Evolutionary conservation across 768 basidiomycete species (phyloP), one percentile per base, ranked within the genome.

Genomic region (Xerocomellus intermedius): DNA sequence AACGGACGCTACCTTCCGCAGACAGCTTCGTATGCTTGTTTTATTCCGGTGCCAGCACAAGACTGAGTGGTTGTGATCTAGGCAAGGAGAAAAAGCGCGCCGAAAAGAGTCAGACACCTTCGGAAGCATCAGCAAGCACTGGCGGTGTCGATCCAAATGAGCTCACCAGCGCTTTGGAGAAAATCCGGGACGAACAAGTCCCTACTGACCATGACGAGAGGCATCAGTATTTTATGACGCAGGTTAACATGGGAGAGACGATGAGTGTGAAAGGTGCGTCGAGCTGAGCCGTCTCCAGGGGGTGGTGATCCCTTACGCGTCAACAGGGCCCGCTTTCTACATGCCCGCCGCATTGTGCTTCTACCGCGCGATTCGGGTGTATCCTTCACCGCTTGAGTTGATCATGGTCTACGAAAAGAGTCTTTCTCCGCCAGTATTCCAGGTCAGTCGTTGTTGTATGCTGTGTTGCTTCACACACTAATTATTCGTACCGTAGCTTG

Each of bases 341-440:
- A 79, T 98, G 26, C 80, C 85, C 12, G 87, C 95, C 19, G 95
- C 97, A 39, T 72, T 91, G 68, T 83, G 86, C 39, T 98, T 98
- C 82, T 99, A 86, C 82, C 83, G 93, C 47, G 95, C 94, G 1
- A 84, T 98, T 55, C 81, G 89, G 51, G 94, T 97, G 35, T 99
- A 99, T 75, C 97, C 97, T 47, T 85, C 90, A 30, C 93, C 95
- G 1, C 84, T 93, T 32, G 97, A 98, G 72, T 83, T 98, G 62
- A 88, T 99, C 64, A 84, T 89, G 71, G 95, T 98, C 58, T 96
- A 97, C 66, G 86, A 98, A 74, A 89, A 89, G 74, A 94, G 93
- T 33, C 84, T 96, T 30, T 89, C 92, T 3, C 80, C 82, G 26
- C 79, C 85, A 36, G 77, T 94, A 46, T 92, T 93, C 76, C 89